Base-by-base conservation (phyloP, 345 rosid genomes). In the Citrus reticulata region DNA sequence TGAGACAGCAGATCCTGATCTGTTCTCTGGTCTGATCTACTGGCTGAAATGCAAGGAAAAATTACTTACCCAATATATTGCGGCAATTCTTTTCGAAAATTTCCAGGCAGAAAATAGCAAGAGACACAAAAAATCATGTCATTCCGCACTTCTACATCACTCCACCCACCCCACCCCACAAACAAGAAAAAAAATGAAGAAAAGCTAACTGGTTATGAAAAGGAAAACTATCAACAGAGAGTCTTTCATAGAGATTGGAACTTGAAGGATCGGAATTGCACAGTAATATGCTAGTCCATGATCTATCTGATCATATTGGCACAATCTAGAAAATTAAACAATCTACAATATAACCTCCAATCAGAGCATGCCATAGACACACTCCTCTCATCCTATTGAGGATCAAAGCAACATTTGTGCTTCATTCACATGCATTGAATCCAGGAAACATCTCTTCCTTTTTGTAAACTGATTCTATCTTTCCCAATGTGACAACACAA, bases 1-100 rank as follows among this genome's bases (percentile, higher is more conserved):
- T 93, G 93, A 72, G 98, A 81, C 73, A 93, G 85, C 76, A 97
- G 81, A 87, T 93, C 95, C 81, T 90, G 95, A 89, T 93, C 95
- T 54, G 90, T 84, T 16, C 80, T 72, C 77, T 90, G 90, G 62
- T 91, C 88, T 70, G 97, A 86, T 79, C 84, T 84, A 84, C 83
- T 89, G 72, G 98, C 99, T 96, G 95, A 89, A 87, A 81, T 77
- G 68, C 22, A 64, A 62, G 65, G 54, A 40, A 82, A 76, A 72
- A 78, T 62, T 67, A 76, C 29, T 35, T 58, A 20, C 32, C 39
- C 73, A 76, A 73, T 70, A 49, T 8, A 70, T 72, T 49, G 64
- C 34, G n/a, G 65, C 35, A 71, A 22, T 25, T 6, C n/a, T 46
- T 54, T 34, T 2, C n/a, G 3, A 25, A 5, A 82, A 24, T 22